Conservation (phyloP, 208 protist species). For the Wallacemonas sp. region DNA sequence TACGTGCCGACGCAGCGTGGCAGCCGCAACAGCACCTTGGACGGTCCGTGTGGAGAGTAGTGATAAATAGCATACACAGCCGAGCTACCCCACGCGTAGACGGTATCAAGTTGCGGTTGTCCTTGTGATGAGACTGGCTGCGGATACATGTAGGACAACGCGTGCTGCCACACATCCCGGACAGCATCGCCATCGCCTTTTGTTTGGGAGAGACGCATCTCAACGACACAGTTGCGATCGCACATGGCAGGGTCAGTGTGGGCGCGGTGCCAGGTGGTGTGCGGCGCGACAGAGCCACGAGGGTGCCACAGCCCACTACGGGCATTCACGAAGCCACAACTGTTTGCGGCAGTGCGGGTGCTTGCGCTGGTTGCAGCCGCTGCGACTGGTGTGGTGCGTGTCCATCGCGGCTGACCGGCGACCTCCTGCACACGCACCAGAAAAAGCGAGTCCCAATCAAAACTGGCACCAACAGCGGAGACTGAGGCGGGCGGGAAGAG, state of each 20-base stretch:
- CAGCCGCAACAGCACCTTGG: background rate
- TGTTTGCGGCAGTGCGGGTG: background rate
- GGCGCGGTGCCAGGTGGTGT: background rate
- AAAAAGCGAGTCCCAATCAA: constrained; percentile 27
- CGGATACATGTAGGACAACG: background rate
- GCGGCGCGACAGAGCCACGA: background rate
- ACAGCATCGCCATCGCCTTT: background rate
- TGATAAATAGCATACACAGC: constrained; percentile 9
- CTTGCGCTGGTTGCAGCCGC: background rate
- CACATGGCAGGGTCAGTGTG: background rate
- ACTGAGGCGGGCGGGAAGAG: constrained; percentile 25
- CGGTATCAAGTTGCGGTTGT: background rate
- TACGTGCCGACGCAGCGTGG: background rate
- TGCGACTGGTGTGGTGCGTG: too few species aligned
- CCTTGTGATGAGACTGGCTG: background rate
- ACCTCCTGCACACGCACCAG: constrained; percentile 21
- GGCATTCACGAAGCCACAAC: background rate
- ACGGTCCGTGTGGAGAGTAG: background rate
- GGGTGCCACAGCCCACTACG: constrained; percentile 2
- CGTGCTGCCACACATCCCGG: background rate
- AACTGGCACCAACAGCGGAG: constrained; percentile 7
- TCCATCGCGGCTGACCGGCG: background rate
- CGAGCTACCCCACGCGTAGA: background rate
- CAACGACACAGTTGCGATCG: background rate
- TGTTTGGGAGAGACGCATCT: too few species aligned